Conservation (phyloP, 495 filamentous ascomycete genomes). For the Penicilliopsis zonata region DNA sequence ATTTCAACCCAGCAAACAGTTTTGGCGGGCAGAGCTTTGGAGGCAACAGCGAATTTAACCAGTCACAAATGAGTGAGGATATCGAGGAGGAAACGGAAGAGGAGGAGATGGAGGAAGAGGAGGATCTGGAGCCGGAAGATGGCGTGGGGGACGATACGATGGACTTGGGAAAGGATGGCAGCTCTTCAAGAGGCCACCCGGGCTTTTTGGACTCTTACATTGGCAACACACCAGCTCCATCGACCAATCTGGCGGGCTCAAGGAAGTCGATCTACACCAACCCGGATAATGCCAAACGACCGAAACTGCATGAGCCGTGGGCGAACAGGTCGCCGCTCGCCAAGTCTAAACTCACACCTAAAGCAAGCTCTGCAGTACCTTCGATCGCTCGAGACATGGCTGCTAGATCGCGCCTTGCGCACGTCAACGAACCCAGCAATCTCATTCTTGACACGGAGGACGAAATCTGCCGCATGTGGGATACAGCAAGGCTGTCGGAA, state of each 20-base stretch:
- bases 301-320: slow-evolving; percentile 34
- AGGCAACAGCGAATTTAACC: slow-evolving; percentile 16
- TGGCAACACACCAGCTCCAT: slow-evolving; percentile 11
- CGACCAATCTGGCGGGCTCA: slow-evolving; percentile 7
- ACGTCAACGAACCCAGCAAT: slow-evolving; percentile 30
- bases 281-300: slow-evolving; percentile 28
- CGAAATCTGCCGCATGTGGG: slow-evolving; percentile 33
- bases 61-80: slow-evolving; percentile 22
- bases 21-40: too few species aligned
- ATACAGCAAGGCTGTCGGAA: slow-evolving; percentile 40
- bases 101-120: slow-evolving; percentile 18
- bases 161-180: slow-evolving; percentile 13
- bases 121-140: slow-evolving; percentile 14
- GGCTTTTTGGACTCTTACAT: slow-evolving; percentile 25
- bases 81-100: slow-evolving; percentile 21
- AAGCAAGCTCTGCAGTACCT: slow-evolving; percentile 38
- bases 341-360: slow-evolving; percentile 28
- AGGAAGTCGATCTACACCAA: slow-evolving; percentile 33
- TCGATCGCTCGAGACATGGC: slow-evolving; percentile 33
- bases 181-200: slow-evolving; percentile 9
- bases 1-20: slow-evolving; percentile 27
- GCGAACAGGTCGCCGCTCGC: slow-evolving; percentile 22
- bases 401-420: slow-evolving; percentile 16
- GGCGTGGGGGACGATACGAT: slow-evolving; percentile 18
- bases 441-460: slow-evolving; percentile 35